phyloP scores from a whole-genome alignment of 106 monocot species.

The Dendrobium huoshanense region DNA sequence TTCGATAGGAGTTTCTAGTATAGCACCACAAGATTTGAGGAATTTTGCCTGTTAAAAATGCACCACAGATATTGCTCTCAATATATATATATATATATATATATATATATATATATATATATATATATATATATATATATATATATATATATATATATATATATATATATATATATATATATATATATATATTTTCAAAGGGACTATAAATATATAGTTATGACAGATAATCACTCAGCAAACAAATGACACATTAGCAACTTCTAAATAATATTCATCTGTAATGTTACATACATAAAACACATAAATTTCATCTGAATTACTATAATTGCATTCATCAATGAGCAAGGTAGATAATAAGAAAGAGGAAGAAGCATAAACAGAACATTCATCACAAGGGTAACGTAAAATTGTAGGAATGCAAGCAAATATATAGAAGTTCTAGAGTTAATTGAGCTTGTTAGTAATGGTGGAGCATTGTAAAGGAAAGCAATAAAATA shows the following conservation, averaged over 20 bases:
- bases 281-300: background rate
- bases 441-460: no score
- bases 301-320: background rate
- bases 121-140: background rate
- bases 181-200: background rate
- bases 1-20: slow-evolving; percentile 24
- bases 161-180: background rate
- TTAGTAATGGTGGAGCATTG: no score
- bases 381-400: no score
- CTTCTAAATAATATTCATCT: background rate
- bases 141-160: background rate
- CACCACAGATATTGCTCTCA: background rate
- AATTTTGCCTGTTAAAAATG: slow-evolving; percentile 18
- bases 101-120: background rate
- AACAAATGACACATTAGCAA: background rate
- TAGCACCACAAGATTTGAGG: slow-evolving; percentile 24
- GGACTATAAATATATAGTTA: background rate
- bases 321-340: no score
- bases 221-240: background rate
- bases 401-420: no score
- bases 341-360: no score
- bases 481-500: background rate
- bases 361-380: no score
- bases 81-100: background rate
- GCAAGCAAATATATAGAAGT: no score